Evolutionary conservation across 805 yeast genomes (phyloP), one percentile per base, ranked within the genome.

Genomic region (Tetrapisispora arboricola): DNA sequence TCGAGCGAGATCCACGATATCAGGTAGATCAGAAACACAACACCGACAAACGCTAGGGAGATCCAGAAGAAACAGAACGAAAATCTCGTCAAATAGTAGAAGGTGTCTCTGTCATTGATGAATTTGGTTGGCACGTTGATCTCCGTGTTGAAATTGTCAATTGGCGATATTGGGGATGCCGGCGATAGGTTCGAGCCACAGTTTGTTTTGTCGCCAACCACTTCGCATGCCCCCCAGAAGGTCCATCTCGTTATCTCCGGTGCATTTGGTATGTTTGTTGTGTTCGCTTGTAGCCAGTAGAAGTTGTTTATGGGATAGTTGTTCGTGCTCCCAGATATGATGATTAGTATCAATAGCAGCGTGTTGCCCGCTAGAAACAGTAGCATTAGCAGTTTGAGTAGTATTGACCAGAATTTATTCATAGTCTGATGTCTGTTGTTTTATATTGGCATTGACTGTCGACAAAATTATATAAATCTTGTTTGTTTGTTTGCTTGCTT

Each of bases 131-230:
- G 87, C 25, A 81, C 67, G 43, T 67, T 64, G 2, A 50, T 51
- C 16, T 66, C 55, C 44, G 84, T 76, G 41, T 68, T 68, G 49
- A 80, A 83, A 64, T 83, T 83, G 59, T 83, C 87, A 32, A 64
- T 71, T 26, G 90, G 90, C 8, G 88, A 80, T 42, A 83, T 61
- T 40, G 92, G 86, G 53, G 68, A 73, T 37, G 80, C 90, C 22
- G 92, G 86, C 12, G 77, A 75, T 33, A 70, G 58, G 22, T 51
- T 31, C 2, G 20, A 12, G 4, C 37, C 33, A 27, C 58, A 52
- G 31, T 39, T 29, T 4, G 49, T 49, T n/a, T 20, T 21, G 47
- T 49, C 54, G 17, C 27, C 20, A 24, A 26, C 26, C 36, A 38
- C 38, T 40, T 41, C 46, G 60, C 85, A 78, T 35, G 80, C 71